phyloP scores from a whole-genome alignment of 495 filamentous ascomycete species.

The Pyrenula massariospora region DNA sequence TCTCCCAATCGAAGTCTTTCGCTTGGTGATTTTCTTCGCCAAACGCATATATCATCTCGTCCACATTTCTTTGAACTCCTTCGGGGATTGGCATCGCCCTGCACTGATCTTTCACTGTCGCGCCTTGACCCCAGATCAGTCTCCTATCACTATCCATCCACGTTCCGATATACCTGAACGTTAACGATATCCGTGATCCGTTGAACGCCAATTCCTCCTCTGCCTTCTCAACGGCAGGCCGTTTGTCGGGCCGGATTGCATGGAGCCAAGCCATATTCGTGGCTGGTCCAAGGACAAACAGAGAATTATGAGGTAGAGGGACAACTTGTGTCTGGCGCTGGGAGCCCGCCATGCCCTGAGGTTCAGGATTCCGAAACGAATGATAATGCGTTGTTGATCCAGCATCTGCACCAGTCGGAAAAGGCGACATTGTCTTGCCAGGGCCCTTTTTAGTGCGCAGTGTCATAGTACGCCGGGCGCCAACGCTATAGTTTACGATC shows the following conservation, averaged over 20 bases:
- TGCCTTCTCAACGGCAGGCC: slow-evolving; percentile 50
- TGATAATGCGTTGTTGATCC: slow-evolving; percentile 1
- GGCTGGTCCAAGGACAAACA: slow-evolving; percentile 68
- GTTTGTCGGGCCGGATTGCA: slow-evolving; percentile 77
- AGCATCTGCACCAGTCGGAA: not conserved
- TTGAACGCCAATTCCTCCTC: slow-evolving; percentile 56
- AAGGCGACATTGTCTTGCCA: slow-evolving; percentile 11
- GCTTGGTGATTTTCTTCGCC: slow-evolving; percentile 68
- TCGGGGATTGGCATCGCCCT: slow-evolving; percentile 53
- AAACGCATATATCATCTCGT: slow-evolving; percentile 66
- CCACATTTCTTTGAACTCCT: slow-evolving; percentile 48
- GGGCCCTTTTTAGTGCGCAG: slow-evolving; percentile 66
- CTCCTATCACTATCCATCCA: slow-evolving; percentile 48
- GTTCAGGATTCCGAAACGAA: not conserved
- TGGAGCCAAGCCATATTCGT: slow-evolving; percentile 88
- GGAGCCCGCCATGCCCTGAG: slow-evolving; percentile 7
- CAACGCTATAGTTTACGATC: slow-evolving; percentile 88
- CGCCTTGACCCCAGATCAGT: slow-evolving; percentile 88
- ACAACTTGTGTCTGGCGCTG: slow-evolving; percentile 50
- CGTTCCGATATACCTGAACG: slow-evolving; percentile 84
- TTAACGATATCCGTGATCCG: slow-evolving; percentile 80
- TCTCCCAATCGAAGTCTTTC: slow-evolving; percentile 67
- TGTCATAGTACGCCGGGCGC: slow-evolving; percentile 82
- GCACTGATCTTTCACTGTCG: slow-evolving; percentile 48
- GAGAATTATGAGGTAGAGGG: slow-evolving; percentile 74